Evolutionary conservation across 1,139 yeast genomes (phyloP).

Genomic region (Saccharomycopsis crataegensis): DNA sequence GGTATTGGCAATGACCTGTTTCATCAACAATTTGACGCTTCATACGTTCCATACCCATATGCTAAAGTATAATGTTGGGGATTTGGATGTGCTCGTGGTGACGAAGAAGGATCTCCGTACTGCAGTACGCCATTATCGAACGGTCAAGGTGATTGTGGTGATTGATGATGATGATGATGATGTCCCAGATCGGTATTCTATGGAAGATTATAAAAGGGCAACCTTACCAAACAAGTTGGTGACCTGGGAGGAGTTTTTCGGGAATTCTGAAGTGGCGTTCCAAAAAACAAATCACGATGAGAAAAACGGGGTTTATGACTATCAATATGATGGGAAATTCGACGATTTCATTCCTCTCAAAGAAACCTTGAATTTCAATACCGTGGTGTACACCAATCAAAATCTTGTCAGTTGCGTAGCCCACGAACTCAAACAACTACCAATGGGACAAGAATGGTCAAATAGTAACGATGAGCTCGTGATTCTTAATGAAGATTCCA

Average conservation of each 20-base stretch:
- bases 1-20: constrained; percentile 16
- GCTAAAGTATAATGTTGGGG: background rate
- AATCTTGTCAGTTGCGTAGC: constrained; percentile 60
- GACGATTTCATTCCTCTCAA: constrained; percentile 26
- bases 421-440: constrained; percentile 52
- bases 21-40: constrained; percentile 11
- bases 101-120: background rate
- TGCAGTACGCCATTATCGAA: constrained; percentile 5
- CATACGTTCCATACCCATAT: constrained; percentile 15
- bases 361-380: constrained; percentile 30
- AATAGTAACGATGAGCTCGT: constrained; percentile 26
- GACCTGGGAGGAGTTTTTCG: constrained; percentile 25
- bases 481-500: constrained; percentile 26
- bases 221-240: constrained; percentile 16
- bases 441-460: constrained; percentile 34
- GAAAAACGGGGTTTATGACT: constrained; percentile 34
- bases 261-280: constrained; percentile 44
- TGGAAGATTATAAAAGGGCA: background rate
- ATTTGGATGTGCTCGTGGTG: constrained; percentile 9
- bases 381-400: constrained; percentile 44
- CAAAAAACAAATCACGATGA: constrained; percentile 47
- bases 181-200: background rate
- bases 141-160: constrained; percentile 26
- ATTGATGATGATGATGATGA: constrained; percentile 21
- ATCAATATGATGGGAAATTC: constrained; percentile 14